Percentiles rank a stretch among this genome's conserved stretches.
These are phyloP conservation scores for Diaporthe caulivora DNA, from an alignment of 2,329 filamentous ascomycete genomes.

Conservation along the genomic window DNA sequence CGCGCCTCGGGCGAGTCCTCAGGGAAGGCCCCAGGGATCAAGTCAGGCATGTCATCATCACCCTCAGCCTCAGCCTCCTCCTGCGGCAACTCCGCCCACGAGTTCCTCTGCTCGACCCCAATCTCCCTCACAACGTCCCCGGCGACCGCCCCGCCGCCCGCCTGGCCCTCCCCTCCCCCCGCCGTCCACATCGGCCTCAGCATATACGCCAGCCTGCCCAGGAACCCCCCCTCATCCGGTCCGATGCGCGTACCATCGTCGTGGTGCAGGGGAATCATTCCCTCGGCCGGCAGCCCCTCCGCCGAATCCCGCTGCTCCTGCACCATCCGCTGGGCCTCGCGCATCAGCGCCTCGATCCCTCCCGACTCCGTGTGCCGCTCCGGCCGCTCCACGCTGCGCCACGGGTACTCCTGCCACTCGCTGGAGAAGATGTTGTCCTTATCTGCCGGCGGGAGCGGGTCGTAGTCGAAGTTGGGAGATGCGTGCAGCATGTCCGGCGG, in stretches of 20 bases:
- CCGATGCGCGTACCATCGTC: not conserved
- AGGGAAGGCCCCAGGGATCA: not conserved
- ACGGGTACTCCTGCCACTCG: conserved; percentile 57
- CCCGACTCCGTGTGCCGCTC: conserved; percentile 9
- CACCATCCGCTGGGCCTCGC: conserved; percentile 15
- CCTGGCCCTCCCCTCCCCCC: not conserved
- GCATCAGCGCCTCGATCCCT: conserved; percentile 21
- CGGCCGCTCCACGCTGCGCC: conserved; percentile 44
- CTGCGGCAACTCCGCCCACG: not conserved
- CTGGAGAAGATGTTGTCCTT: conserved; percentile 65
- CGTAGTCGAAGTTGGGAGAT: conserved; percentile 80
- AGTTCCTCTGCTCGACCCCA: not conserved
- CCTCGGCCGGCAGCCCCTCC: not conserved
- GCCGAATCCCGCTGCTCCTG: conserved; percentile 22
- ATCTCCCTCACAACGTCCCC: conserved; percentile 7
- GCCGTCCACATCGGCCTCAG: conserved; percentile 29
- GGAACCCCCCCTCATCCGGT: conserved; percentile 10
- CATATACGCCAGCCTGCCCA: conserved; percentile 25
- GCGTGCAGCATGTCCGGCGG: conserved; percentile 74
- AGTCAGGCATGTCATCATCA: conserved; percentile 2
- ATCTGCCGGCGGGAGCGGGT: conserved; percentile 80
- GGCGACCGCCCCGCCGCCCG: not conserved
- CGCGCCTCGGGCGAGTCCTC: conserved; percentile 10
- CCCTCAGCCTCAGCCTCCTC: not conserved
- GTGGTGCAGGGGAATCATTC: not conserved